phyloP scores from a whole-genome alignment of 768 basidiomycete genomes.

The Candolleomyces aberdarensis region DNA sequence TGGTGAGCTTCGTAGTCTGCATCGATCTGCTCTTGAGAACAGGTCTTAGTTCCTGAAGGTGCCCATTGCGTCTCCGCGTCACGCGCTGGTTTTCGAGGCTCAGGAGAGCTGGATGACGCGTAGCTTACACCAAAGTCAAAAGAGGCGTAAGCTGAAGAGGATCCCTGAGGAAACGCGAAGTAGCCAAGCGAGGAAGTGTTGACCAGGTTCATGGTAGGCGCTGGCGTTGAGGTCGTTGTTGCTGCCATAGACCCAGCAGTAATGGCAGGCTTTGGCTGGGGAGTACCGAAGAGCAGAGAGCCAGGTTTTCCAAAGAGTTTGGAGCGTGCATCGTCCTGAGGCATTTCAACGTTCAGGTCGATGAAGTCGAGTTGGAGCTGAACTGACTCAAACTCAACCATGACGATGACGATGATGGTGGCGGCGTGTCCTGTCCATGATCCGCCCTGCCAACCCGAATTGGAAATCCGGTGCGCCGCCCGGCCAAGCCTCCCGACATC shows the following conservation, averaged over 20 bases:
- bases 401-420: no score
- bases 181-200: not conserved
- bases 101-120: not conserved
- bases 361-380: no score
- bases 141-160: not conserved
- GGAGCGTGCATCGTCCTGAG: no score
- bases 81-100: not conserved
- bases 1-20: not conserved
- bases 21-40: not conserved
- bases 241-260: not conserved
- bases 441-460: no score
- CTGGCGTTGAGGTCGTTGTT: not conserved
- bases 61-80: not conserved
- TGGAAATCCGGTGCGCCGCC: no score
- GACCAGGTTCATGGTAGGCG: not conserved
- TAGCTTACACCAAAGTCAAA: not conserved
- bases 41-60: not conserved
- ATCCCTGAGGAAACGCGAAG: not conserved
- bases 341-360: no score
- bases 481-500: no score
- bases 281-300: not conserved
- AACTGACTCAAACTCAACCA: no score
- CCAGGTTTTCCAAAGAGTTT: slow-evolving; percentile 1
- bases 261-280: not conserved
- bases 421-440: no score